phyloP scores from a whole-genome alignment of 768 basidiomycete species.

The Hypsizygus marmoreus region DNA sequence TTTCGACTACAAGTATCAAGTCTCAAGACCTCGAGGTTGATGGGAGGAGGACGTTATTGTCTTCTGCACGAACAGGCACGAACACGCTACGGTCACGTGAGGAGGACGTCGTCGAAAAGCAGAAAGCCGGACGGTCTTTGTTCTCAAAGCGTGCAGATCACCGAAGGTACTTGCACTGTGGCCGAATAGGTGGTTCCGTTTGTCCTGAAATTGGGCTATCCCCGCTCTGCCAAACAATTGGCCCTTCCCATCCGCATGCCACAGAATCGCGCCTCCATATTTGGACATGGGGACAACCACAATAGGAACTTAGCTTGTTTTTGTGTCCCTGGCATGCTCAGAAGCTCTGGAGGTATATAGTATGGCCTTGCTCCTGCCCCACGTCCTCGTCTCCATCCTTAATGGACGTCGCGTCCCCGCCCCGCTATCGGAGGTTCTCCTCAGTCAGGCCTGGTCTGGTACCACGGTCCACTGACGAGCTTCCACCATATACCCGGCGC shows the following conservation, averaged over 20 bases:
- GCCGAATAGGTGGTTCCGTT: slow-evolving; percentile 14
- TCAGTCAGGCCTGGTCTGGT: slow-evolving; percentile 48
- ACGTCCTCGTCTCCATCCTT: slow-evolving; percentile 18
- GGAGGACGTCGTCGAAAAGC: background rate
- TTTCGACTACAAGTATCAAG: no score
- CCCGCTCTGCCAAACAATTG: slow-evolving; percentile 22
- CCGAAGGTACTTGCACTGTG: slow-evolving; percentile 1
- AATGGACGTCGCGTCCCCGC: slow-evolving; percentile 52
- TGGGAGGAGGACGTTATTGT: slow-evolving; percentile 16
- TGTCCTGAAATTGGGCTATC: slow-evolving; percentile 14
- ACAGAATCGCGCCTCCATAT: slow-evolving; percentile 12
- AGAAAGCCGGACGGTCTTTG: slow-evolving; percentile 10
- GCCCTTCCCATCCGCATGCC: slow-evolving; percentile 11
- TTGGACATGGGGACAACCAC: slow-evolving; percentile 18
- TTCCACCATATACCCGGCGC: slow-evolving; percentile 51
- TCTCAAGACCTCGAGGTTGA: background rate
- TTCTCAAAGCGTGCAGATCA: slow-evolving; percentile 12
- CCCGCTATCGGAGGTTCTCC: slow-evolving; percentile 52
- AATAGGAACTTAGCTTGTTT: slow-evolving; percentile 35
- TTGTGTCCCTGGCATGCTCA: slow-evolving; percentile 5
- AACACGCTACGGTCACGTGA: slow-evolving; percentile 12
- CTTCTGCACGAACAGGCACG: no score
- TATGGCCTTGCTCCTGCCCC: background rate
- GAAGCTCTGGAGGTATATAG: slow-evolving; percentile 17
- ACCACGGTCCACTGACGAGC: slow-evolving; percentile 46